phyloP scores from a whole-genome alignment of 108 stramenopile genomes.

The Discostella stelligeroides region DNA sequence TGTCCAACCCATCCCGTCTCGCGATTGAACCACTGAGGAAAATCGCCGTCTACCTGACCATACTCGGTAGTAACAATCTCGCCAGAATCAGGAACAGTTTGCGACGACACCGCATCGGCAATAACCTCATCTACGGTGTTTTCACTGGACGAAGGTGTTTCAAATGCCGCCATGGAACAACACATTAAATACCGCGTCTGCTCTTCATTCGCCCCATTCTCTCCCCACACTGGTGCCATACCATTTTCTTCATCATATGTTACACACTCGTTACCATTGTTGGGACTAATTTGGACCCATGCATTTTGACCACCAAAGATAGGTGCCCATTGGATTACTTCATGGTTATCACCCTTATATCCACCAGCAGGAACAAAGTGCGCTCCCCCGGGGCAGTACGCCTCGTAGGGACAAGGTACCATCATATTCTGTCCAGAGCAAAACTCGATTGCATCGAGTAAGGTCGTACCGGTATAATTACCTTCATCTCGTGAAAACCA shows the following conservation, averaged over 20 bases:
- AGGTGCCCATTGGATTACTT: background rate
- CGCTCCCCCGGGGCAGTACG: background rate
- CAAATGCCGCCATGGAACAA: background rate
- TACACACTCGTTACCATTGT: background rate
- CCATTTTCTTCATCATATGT: too few species aligned
- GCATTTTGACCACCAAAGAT: too few species aligned
- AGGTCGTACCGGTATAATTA: background rate
- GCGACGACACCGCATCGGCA: background rate
- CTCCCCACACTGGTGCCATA: background rate
- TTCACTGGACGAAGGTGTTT: too few species aligned
- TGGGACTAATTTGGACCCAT: conserved; percentile 3
- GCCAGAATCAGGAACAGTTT: too few species aligned
- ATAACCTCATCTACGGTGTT: too few species aligned
- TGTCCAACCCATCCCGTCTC: conserved; percentile 22
- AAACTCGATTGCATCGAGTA: background rate
- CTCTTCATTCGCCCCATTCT: background rate
- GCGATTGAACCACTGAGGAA: conserved; percentile 22
- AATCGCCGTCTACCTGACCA: background rate
- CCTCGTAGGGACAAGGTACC: conserved; percentile 9
- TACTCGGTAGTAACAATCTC: background rate
- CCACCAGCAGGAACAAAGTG: background rate
- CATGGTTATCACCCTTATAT: background rate
- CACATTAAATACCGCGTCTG: background rate
- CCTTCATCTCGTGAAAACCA: background rate
- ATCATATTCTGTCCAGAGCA: background rate